These are phyloP conservation scores for Trichosporon faecale DNA, from an alignment of 1,284 basidiomycete species.

Conservation along the genomic window DNA sequence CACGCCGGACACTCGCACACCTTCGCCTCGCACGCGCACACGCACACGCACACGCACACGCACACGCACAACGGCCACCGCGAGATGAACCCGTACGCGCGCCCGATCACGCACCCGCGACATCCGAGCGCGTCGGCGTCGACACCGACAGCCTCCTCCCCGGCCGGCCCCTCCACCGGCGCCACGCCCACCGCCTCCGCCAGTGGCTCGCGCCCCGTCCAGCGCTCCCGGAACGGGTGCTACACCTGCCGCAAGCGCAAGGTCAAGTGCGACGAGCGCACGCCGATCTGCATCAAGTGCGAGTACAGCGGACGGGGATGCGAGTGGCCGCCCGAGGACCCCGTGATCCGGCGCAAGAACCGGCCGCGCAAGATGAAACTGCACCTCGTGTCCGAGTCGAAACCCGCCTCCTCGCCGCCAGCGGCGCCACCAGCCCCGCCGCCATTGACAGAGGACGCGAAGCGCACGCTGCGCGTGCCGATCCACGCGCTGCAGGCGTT, in stretches of 20 bases:
- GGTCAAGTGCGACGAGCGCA: slow-evolving; percentile 26
- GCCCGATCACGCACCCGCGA: slow-evolving; percentile 1
- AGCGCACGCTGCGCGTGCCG: slow-evolving; percentile 16
- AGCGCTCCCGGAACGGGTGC: slow-evolving; percentile 16
- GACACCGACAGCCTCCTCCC: neutral
- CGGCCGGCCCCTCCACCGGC: neutral
- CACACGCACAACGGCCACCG: neutral
- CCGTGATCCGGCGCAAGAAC: slow-evolving; percentile 29
- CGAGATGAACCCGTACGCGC: neutral
- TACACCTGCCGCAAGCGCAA: slow-evolving; percentile 33
- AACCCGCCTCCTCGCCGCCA: slow-evolving; percentile 5
- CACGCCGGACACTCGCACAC: neutral
- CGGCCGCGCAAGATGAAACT: slow-evolving; percentile 22
- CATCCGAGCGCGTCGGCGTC: neutral
- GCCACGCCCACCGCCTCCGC: neutral
- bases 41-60: neutral
- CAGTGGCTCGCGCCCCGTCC: slow-evolving; percentile 5
- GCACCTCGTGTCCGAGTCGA: slow-evolving; percentile 1
- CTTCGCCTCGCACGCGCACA: neutral
- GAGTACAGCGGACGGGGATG: slow-evolving; percentile 20
- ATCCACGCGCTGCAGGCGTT: slow-evolving; percentile 14
- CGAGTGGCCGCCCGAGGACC: slow-evolving; percentile 34
- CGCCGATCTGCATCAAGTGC: slow-evolving; percentile 17
- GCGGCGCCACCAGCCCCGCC: slow-evolving; percentile 4
- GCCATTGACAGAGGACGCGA: slow-evolving; percentile 11